These are phyloP conservation scores for Dactylorhiza incarnata DNA, from an alignment of 106 monocot genomes.

Conservation along the genomic window DNA sequence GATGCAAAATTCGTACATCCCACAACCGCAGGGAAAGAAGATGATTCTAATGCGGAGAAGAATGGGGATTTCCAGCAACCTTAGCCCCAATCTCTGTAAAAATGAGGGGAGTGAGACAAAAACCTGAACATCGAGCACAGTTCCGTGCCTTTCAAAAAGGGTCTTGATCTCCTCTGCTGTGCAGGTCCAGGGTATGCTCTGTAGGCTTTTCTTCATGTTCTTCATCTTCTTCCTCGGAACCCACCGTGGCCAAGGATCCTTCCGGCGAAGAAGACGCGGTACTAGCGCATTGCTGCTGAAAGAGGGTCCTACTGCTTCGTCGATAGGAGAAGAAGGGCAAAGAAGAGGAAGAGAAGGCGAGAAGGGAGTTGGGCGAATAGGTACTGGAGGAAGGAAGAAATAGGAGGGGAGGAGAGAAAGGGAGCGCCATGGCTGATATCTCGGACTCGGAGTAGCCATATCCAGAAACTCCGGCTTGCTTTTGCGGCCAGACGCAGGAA, in stretches of 20 bases:
- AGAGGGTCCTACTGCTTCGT: background rate
- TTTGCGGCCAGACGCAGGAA: too few relatives aligned
- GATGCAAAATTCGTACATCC: too few relatives aligned
- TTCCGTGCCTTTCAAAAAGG: conserved; percentile 60
- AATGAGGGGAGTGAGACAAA: background rate
- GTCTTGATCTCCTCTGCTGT: conserved; percentile 47
- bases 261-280: background rate
- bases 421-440: background rate
- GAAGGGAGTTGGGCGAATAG: background rate
- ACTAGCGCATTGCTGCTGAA: background rate
- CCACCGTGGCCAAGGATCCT: background rate
- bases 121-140: conserved; percentile 70
- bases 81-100: background rate
- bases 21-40: too few relatives aligned
- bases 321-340: background rate
- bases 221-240: background rate
- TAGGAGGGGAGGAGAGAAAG: background rate
- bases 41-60: too few relatives aligned
- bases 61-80: too few relatives aligned
- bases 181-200: conserved; percentile 54
- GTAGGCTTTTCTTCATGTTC: background rate
- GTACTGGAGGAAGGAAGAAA: background rate
- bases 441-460: background rate
- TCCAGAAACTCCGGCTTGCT: background rate
- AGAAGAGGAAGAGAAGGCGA: background rate